Evolutionary conservation across 768 basidiomycete species (phyloP).

Genomic region (Chalciporus pseudorubinellus): DNA sequence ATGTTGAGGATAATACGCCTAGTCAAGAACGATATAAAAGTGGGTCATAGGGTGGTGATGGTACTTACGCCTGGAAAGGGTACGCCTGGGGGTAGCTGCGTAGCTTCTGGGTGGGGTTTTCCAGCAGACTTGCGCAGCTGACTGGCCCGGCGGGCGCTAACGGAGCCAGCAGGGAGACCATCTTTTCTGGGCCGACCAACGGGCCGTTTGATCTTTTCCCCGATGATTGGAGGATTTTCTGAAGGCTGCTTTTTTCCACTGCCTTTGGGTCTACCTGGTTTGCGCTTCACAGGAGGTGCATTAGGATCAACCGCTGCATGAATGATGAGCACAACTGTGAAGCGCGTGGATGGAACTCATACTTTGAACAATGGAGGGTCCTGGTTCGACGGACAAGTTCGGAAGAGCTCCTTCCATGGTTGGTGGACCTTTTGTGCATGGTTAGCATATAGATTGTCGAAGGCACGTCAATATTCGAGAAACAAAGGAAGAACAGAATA

Average conservation of each 20-base stretch:
- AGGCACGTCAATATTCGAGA: slow-evolving; percentile 17
- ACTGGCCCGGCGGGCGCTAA: slow-evolving; percentile 43
- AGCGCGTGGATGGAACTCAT: background rate
- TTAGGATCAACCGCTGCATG: slow-evolving; percentile 26
- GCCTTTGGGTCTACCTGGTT: slow-evolving; percentile 75
- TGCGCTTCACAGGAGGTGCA: slow-evolving; percentile 51
- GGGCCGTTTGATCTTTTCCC: slow-evolving; percentile 68
- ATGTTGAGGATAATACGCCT: slow-evolving; percentile 34
- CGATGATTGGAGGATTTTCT: slow-evolving; percentile 35
- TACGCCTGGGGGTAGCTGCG: slow-evolving; percentile 26
- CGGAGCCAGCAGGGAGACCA: slow-evolving; percentile 75
- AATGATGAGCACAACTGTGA: slow-evolving; percentile 6
- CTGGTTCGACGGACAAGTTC: slow-evolving; percentile 26
- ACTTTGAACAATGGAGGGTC: slow-evolving; percentile 29
- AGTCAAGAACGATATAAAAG: slow-evolving; percentile 3
- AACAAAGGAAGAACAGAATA: slow-evolving; percentile 22
- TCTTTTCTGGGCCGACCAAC: slow-evolving; percentile 82
- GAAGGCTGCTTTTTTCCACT: slow-evolving; percentile 66
- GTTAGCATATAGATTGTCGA: slow-evolving; percentile 20
- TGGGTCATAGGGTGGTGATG: background rate
- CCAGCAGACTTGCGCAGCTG: slow-evolving; percentile 41
- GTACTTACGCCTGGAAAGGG: slow-evolving; percentile 32
- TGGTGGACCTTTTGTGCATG: slow-evolving; percentile 19
- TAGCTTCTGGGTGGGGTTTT: slow-evolving; percentile 20
- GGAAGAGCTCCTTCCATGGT: slow-evolving; percentile 28